Base-by-base conservation (phyloP, 2,329 filamentous ascomycete genomes). In the Hypoxylon sp. region DNA sequence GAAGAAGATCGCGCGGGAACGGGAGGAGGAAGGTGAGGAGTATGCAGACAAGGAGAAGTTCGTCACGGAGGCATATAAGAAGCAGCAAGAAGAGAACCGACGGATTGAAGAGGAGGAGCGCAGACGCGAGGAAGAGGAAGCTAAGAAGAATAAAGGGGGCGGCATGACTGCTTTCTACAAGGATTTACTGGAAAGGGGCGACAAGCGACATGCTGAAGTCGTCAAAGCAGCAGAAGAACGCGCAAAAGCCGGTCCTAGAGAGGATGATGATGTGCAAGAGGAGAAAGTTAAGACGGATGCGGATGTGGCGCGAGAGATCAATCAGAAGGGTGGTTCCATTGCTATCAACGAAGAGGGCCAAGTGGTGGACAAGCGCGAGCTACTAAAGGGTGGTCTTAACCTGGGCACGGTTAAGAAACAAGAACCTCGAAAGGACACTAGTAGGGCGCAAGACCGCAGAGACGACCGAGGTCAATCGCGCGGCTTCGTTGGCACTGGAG, bases 31-130 rank as follows among this genome's bases (percentile, higher is more conserved):
- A 77, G 93, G 93, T 17, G 93, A 95, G 35, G 91, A 92, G 75
- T 96, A 89, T 74, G 91, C 87, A 0, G 93, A 91, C 74, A 96
- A 94, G 81, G 93, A 96, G 77, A 93, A 91, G 79, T 96, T 96
- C 73, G 93, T 96, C 35, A 96, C 93, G 0, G 91, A 89, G 64
- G 92, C 92, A 37, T 97, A 96, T 78, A 93, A 92, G 82, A 86
- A 87, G 75, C 92, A 95, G 76, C 92, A 94, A 75, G 92, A 91
- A 77, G 93, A 94, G 79, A 90, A 93, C 71, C 83, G 85, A 72
- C 82, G 85, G 60, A 76, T 92, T 7, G 92, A 94, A 75, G 91
- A 89, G 70, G 92, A 93, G 76, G 92, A 96, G 80, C 87, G 84
- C 76, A 81, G 79, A 65, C 83, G 85, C 63, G 90, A 93, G 73